Base-by-base conservation (phyloP, 805 yeast genomes). In the Pichia manshurica region DNA sequence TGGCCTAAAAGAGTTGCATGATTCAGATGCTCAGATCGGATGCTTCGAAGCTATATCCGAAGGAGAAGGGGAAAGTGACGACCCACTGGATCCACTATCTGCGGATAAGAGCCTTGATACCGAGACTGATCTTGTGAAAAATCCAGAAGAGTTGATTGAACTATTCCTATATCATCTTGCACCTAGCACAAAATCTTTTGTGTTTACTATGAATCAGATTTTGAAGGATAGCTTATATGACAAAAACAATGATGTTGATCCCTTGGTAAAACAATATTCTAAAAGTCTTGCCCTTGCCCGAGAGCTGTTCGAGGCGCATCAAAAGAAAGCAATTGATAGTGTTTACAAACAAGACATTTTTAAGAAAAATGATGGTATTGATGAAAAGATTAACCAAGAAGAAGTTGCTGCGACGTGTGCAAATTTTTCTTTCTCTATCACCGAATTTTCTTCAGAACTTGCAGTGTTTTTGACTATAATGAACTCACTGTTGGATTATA, bases 381-480 rank as follows among this genome's bases (percentile, higher is more conserved):
- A 64, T 22, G 62, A 71, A 36, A 75, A 72, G 50, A 72, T 82
- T 1, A 83, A 81, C 50, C 84, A 82, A 55, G 95, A 86, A 64
- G 89, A 84, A 54, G 84, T 86, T 3, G 85, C 90, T 1, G 95
- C 95, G 0, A 77, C 86, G 40, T 85, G 93, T 67, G 91, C 90
- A 1, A 84, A 86, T 60, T 86, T 86, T 58, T 73, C 90, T 1
- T 76, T 81, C 32, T 70, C 84, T 21, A 60, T 87, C 34, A 75
- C 78, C 3, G 78, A 83, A 47, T 80, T 79, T 54, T 79, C 87
- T 1, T 68, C 69, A 32, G 89, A 84, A 52, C 63, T 86, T 43
- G 58, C 64, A 19, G 65, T 63, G 2, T 78, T 81, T 50, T 61
- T 84, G 34, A 65, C 65, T 12, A 53, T 70, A 8, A 59, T 80